phyloP scores from a whole-genome alignment of 352 stramenopile species.

The Globisporangium okanoganense region DNA sequence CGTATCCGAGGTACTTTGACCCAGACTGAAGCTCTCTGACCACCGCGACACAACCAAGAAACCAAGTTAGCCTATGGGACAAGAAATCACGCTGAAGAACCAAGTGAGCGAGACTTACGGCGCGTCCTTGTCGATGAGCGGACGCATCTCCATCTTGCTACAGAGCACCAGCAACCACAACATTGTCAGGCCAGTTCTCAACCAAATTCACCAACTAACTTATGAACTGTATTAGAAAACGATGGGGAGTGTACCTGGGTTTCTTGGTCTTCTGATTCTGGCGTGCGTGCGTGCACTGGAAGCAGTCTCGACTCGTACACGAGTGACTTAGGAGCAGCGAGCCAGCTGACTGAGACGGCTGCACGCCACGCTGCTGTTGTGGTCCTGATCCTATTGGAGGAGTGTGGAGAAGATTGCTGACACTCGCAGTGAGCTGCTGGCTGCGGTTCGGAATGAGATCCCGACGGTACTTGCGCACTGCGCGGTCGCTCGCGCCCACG shows the following conservation, averaged over 20 bases:
- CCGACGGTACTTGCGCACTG: conserved; percentile 62
- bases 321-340: conserved; percentile 9
- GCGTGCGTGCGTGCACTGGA: conserved; percentile 34
- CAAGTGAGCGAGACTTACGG: conserved; percentile 1
- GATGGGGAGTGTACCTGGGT: conserved; percentile 4
- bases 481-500: conserved; percentile 51
- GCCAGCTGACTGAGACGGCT: conserved; percentile 20
- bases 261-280: conserved; percentile 1
- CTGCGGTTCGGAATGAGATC: conserved; percentile 65
- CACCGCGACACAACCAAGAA: neutral
- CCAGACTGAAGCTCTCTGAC: conserved; percentile 40
- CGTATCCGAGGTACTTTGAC: conserved; percentile 75
- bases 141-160: conserved; percentile 9
- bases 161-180: neutral
- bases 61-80: neutral
- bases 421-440: conserved; percentile 38
- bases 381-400: neutral
- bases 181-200: neutral
- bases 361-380: conserved; percentile 10
- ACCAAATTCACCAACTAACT: neutral
- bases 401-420: conserved; percentile 17
- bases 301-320: conserved; percentile 50
- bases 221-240: neutral
- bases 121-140: conserved; percentile 9
- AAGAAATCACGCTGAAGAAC: neutral